Base-by-base conservation (phyloP, 2,329 filamentous ascomycete species). In the Chaetomium olivaceum region DNA sequence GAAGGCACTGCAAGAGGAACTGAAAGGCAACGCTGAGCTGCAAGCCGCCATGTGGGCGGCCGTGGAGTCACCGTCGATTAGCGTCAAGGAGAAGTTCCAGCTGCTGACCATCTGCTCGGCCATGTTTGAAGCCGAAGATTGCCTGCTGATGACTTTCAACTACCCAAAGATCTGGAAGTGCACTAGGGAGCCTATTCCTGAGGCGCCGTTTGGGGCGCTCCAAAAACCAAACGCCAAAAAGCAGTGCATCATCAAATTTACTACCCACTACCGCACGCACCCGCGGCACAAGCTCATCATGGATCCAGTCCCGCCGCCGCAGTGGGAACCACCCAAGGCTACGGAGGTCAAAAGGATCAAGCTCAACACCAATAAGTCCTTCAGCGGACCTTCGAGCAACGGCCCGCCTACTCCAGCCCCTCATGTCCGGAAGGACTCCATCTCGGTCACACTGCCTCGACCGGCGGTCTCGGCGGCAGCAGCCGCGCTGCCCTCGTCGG, bases 91-190 rank as follows among this genome's bases (percentile, higher is more conserved):
- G 71, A 80, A 83, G 71, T 75, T 78, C 31, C 82, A 82, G 69
- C 70, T 86, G 12, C 72, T 86, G 46, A 82, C 85, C 68, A 76
- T 86, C 43, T 84, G 83, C 71, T 77, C 78, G 39, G 74, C 83
- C 56, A 76, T 87, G 66, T 84, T 84, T 66, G 79, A 82, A 19
- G 75, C 80, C n/a, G 79, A 82, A 23, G 76, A 79, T 58, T 79
- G 80, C 7, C 72, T 85, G 57, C 71, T 80, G 33, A 68, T 86
- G 46, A 81, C 77, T 19, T 73, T 86, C 64, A 78, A 79, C 62
- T 79, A 80, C 62, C 83, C 82, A 51, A 79, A 76, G 12, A 79
- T 78, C 71, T 85, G 81, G 80, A 78, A 73, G 39, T 80, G 70
- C 19, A 56, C 66, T 0, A 72, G 76, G 19, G 77, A 68, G 23